A percentile compares a stretch with the other conserved stretches of the same genome.
phyloP scores from a whole-genome alignment of 2,329 filamentous ascomycete genomes.

The Raffaelea albimanens region DNA sequence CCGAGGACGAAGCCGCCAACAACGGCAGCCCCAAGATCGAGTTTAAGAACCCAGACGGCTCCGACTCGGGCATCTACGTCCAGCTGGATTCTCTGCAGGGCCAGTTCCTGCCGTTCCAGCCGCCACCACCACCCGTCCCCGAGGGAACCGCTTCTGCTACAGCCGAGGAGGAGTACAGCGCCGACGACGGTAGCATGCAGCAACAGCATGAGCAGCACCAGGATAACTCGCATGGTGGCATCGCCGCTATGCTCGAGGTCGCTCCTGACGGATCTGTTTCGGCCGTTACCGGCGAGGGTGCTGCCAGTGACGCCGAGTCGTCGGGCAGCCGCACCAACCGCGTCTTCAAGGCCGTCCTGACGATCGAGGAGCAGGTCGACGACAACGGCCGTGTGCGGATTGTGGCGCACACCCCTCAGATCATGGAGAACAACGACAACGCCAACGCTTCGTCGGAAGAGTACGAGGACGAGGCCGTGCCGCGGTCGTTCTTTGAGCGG shows the following conservation, averaged over 20 bases:
- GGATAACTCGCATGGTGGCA: too few relatives aligned
- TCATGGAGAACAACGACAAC: conserved; percentile 41
- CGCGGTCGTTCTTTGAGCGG: conserved; percentile 58
- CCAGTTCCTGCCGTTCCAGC: conserved; percentile 70
- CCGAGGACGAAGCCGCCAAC: too few relatives aligned
- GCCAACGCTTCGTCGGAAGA: neutral
- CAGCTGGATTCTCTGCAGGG: conserved; percentile 60
- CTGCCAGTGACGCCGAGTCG: conserved; percentile 16
- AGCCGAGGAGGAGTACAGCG: conserved; percentile 14
- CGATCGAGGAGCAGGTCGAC: conserved; percentile 57
- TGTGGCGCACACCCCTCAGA: conserved; percentile 48
- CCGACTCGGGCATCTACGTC: conserved; percentile 49
- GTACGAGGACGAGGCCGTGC: conserved; percentile 15
- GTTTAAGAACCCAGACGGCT: conserved; percentile 46
- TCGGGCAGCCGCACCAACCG: conserved; percentile 21
- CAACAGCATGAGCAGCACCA: too few relatives aligned
- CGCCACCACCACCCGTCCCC: conserved; percentile 70
- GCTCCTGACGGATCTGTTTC: too few relatives aligned
- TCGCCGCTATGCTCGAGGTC: too few relatives aligned
- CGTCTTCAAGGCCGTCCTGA: conserved; percentile 55
- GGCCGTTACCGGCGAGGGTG: conserved; percentile 12
- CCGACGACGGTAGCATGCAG: neutral
- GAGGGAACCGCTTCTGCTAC: conserved; percentile 22
- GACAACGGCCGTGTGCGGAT: conserved; percentile 50
- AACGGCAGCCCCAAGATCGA: conserved; percentile 32